A percentile compares a stretch with the other conserved stretches of the same genome.
Evolutionary conservation across 352 stramenopile species (phyloP).

Genomic region (Globisporangium cederbergense): DNA sequence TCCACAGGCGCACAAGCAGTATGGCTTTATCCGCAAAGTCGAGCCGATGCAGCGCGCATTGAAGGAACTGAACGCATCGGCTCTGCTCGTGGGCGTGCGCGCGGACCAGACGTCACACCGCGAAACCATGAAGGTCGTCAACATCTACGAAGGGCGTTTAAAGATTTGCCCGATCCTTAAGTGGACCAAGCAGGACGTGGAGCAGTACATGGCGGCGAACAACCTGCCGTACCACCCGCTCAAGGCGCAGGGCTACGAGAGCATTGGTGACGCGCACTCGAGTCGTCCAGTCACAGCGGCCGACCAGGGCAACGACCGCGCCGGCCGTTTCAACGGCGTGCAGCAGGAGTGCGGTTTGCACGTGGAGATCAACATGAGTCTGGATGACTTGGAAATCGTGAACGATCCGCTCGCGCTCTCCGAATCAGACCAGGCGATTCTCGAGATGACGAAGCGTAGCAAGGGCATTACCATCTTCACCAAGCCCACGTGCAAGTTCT

Average conservation of each 20-base stretch:
- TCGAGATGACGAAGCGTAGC: conserved; percentile 35
- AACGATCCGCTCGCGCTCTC: conserved; percentile 49
- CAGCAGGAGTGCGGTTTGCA: conserved; percentile 84
- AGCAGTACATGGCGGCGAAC: conserved; percentile 69
- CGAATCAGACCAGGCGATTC: conserved; percentile 37
- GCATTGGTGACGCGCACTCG: conserved; percentile 81
- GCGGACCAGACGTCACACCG: conserved; percentile 72
- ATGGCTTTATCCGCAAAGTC: conserved; percentile 82
- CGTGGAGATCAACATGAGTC: conserved; percentile 67
- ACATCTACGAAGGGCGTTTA: conserved; percentile 74
- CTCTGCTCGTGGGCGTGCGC: conserved; percentile 78
- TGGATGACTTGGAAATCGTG: conserved; percentile 41
- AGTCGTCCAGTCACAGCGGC: conserved; percentile 69
- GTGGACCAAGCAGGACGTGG: conserved; percentile 73
- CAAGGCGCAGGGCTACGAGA: conserved; percentile 77
- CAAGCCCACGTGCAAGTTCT: conserved; percentile 79
- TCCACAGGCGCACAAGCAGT: conserved; percentile 68
- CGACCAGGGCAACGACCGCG: conserved; percentile 65
- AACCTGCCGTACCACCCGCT: conserved; percentile 82
- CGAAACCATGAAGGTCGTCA: conserved; percentile 68
- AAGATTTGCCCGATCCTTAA: conserved; percentile 87
- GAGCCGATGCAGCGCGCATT: conserved; percentile 82
- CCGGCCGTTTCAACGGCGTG: conserved; percentile 76
- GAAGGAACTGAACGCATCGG: conserved; percentile 48
- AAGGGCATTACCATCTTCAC: conserved; percentile 71